Evolutionary conservation across 306 rosid species (phyloP), one percentile per base, ranked within the genome.

Genomic region (Begonia fuchsioides): DNA sequence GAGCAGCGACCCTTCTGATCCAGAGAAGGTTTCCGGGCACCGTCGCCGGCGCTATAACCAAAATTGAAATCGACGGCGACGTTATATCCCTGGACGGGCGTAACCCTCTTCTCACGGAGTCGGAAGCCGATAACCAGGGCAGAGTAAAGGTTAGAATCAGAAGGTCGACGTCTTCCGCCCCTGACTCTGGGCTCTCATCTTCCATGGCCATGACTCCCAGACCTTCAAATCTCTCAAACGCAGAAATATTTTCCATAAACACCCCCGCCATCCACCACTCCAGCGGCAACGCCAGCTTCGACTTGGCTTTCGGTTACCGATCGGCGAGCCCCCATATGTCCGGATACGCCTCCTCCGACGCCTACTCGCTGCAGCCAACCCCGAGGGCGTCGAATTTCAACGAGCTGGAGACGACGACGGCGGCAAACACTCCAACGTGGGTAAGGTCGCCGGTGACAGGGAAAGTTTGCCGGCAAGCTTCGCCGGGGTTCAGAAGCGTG

Each of bases 241-340:
- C 68, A 7, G 76, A 71, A 46, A 67, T 71, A 11, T 71, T 65
- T 59, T 71, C 76, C 12, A 53, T 71, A 61, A 71, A 65, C 65
- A 71, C 72, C 14, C 72, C 72, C 13, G 15, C 13, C 5, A 48
- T 32, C 2, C 62, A n/a, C 8, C 50, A 11, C 8, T 43, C 59
- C 5, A 19, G 18, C 6, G 32, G 10, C 8, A 38, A 53, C 47
- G 17, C 39, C 32, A 15, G 7, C 11, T 53, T 48, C 10, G 65
- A 59, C 13, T 47, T 59, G 32, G 47, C 57, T 1, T 45, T 44
- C 2, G 67, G 70, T 17, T 63, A 46, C 43, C 52, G 68, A 3
- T 56, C 73, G 9, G 15, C 44, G 0, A 60, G 67, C 11, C 71
- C 71, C 12, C 60, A 39, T 18, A 20, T 55, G 11, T 67, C 72